Evolutionary conservation across 805 yeast genomes (phyloP).

Genomic region (Candida gorgasii): DNA sequence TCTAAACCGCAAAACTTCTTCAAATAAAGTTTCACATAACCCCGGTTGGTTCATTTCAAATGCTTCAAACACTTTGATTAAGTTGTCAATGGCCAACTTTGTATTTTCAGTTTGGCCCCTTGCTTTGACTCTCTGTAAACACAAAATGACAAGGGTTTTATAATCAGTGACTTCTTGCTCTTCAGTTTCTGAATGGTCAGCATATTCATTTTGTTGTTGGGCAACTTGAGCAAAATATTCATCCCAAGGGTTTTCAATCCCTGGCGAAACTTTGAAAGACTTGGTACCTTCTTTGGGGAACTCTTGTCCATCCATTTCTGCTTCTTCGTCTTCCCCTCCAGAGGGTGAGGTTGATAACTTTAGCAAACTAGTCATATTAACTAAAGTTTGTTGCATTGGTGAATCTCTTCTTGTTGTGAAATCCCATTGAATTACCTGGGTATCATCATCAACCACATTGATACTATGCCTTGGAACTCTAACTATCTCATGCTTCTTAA

Average conservation of each 20-base stretch:
- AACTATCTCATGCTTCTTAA: conserved; percentile 22
- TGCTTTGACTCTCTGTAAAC: conserved; percentile 47
- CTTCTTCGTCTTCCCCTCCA: background rate
- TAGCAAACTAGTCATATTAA: background rate
- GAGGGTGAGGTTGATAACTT: too few relatives aligned
- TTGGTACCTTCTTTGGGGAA: too few relatives aligned
- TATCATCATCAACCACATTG: conserved; percentile 2
- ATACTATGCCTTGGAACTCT: conserved; percentile 10
- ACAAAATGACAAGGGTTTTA: conserved; percentile 29
- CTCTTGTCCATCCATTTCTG: too few relatives aligned
- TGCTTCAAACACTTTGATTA: conserved; percentile 41
- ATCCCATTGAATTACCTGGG: conserved; percentile 15
- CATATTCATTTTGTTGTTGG: background rate
- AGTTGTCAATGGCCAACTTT: conserved; percentile 41
- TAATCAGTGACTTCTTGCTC: background rate
- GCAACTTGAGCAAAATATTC: conserved; percentile 2
- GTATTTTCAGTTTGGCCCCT: conserved; percentile 57
- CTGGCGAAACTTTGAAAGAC: background rate
- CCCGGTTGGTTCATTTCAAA: conserved; percentile 63
- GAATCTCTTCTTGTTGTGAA: conserved; percentile 14
- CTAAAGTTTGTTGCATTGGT: conserved; percentile 17
- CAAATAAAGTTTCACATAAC: conserved; percentile 62
- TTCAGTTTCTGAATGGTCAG: background rate
- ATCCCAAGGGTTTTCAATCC: conserved; percentile 5
- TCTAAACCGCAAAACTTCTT: conserved; percentile 46